A percentile compares a stretch with the other conserved stretches of the same genome.
These are phyloP conservation scores for Excoecaria cochinchinensis DNA, from an alignment of 345 rosid species.

Conservation along the genomic window DNA sequence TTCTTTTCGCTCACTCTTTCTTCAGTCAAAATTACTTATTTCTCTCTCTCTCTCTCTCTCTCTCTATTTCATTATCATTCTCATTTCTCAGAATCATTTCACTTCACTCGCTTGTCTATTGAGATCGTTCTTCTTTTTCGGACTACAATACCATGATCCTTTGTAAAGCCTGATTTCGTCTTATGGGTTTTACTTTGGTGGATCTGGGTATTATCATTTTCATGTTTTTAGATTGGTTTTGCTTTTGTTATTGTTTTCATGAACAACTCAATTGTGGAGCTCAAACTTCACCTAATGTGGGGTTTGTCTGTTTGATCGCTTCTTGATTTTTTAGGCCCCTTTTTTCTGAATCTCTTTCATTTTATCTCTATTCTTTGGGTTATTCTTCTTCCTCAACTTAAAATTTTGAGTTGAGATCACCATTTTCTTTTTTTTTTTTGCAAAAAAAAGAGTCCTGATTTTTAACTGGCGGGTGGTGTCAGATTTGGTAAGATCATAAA, in stretches of 20 bases:
- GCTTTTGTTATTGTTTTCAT: not conserved
- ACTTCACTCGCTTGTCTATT: not conserved
- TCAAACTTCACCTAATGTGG: not conserved
- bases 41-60: not conserved
- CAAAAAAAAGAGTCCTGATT: not conserved
- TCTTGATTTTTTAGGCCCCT: not conserved
- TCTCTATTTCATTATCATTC: not conserved
- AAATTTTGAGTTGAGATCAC: not conserved
- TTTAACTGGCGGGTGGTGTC: not conserved
- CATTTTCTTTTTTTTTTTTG: not conserved
- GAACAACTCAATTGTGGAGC: conserved; percentile 11
- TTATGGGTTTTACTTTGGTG: conserved; percentile 20
- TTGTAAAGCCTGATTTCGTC: not conserved
- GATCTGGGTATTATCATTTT: conserved; percentile 20
- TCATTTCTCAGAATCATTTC: not conserved
- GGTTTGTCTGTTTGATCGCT: not conserved
- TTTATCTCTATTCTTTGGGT: not conserved
- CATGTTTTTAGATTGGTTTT: not conserved
- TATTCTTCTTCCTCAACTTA: not conserved
- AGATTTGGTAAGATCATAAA: conserved; percentile 1
- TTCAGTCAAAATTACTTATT: not conserved
- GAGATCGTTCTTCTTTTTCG: not conserved
- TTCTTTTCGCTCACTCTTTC: not conserved
- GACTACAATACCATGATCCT: not conserved
- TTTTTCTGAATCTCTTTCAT: no score